Evolutionary conservation across 1,284 basidiomycete genomes (phyloP).

Genomic region (Ceratobasidium sp.): DNA sequence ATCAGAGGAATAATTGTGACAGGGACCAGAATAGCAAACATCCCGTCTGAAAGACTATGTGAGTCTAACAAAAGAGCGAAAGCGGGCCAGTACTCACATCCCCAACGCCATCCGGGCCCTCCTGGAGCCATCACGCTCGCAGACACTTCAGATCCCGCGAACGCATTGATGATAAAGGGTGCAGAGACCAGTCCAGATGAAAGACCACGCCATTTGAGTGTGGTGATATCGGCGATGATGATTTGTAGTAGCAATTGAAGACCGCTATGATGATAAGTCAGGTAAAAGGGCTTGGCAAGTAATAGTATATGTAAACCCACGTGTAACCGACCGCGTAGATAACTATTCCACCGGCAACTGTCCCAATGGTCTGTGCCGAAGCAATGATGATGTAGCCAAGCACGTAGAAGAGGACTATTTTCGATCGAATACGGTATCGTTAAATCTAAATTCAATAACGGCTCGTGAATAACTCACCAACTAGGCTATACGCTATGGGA

Average conservation of each 20-base stretch:
- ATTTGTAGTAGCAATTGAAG: conserved; percentile 56
- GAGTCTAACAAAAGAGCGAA: background rate
- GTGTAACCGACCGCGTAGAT: conserved; percentile 44
- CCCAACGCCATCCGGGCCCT: conserved; percentile 56
- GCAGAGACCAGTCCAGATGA: conserved; percentile 54
- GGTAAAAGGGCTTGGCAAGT: background rate
- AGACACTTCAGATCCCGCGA: conserved; percentile 58
- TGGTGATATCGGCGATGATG: conserved; percentile 61
- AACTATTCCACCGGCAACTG: conserved; percentile 54
- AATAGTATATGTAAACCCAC: conserved; percentile 44
- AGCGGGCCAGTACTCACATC: conserved; percentile 57
- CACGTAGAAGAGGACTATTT: conserved; percentile 36
- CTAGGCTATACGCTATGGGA: conserved; percentile 51
- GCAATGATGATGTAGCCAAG: conserved; percentile 55
- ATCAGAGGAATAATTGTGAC: conserved; percentile 65
- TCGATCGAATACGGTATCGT: conserved; percentile 7
- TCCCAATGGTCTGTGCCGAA: conserved; percentile 52
- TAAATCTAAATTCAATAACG: conserved; percentile 10
- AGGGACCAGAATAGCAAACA: conserved; percentile 71
- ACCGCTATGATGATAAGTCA: conserved; percentile 49
- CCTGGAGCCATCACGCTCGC: conserved; percentile 51
- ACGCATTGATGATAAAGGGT: conserved; percentile 55
- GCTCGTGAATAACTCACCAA: conserved; percentile 46
- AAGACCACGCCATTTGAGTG: conserved; percentile 59
- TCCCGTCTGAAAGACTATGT: conserved; percentile 57